Base-by-base conservation (phyloP, 1,284 basidiomycete species). In the Rhodotorula sp. region DNA sequence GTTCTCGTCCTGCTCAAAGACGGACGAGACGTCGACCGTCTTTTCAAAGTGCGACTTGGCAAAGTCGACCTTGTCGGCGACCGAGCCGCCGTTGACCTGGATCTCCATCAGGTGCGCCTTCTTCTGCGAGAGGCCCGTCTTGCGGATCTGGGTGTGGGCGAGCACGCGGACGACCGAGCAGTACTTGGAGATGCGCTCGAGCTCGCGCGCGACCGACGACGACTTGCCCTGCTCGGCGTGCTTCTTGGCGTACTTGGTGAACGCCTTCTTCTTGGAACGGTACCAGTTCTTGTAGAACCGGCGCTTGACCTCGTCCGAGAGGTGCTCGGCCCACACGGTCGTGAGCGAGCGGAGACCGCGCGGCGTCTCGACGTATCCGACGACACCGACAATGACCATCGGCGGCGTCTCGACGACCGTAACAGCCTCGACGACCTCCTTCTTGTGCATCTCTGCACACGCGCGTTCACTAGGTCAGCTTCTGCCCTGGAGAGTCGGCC, bases 21-120 rank as follows among this genome's bases (percentile, higher is more conserved):
- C 85, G 59, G 87, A 86, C 74, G 82, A 81, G 79, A 97, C 87
- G 80, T 93, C 91, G 78, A 99, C 85, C 66, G 93, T 90, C 88
- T 99, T 98, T 86, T 99, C 97, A 80, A 99, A 99, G 83, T 98
- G 86, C 66, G 88, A 89, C 79, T 95, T 90, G 77, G 95, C 92
- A 80, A 90, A 99, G 82, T 95, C 92, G 82, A 99, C 95, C 87
- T 99, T 99, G 87, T 99, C 95, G 60, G 93, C 87, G 77, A 98
- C 83, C 57, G 91, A 92, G 75, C 97, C 97, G 84, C 97, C 97
- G 85, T 99, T 99, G 81, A 99, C 89, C 85, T 99, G 95, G 83
- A 99, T 95, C 87, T 99, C 97, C 95, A 98, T 98, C 67, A 99
- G 87, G 85, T 99, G 95, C 52, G 95, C 95, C 88, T 95, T 99